Evolutionary conservation across 306 rosid genomes (phyloP).

Genomic region (Castanea sativa): DNA sequence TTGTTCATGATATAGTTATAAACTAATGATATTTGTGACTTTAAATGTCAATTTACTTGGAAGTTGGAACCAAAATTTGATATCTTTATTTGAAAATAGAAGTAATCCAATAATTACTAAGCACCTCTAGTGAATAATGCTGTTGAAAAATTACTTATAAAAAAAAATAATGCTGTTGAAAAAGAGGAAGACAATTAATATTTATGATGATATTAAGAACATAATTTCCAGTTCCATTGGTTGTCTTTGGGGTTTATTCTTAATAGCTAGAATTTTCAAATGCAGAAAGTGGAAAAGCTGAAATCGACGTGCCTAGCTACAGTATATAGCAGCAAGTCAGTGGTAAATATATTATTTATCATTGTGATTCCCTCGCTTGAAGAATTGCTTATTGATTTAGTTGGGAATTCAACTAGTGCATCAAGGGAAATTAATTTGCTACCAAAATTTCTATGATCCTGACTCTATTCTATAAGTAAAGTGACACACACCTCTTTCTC

Average conservation of each 20-base stretch:
- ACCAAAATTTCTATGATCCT: no score
- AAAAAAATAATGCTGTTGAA: background rate
- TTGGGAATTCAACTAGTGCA: slow-evolving; percentile 41
- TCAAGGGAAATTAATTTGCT: slow-evolving; percentile 44
- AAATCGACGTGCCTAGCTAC: slow-evolving; percentile 67
- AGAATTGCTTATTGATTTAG: slow-evolving; percentile 38
- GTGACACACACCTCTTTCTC: background rate
- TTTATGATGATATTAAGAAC: background rate
- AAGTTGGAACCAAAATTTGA: no score
- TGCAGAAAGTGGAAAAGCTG: slow-evolving; percentile 19
- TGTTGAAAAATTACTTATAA: no score
- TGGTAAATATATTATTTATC: slow-evolving; percentile 74
- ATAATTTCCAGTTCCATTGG: background rate
- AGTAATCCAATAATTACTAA: no score
- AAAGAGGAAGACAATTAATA: background rate
- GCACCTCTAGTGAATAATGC: no score
- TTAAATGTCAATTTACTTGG: background rate
- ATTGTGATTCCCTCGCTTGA: slow-evolving; percentile 44
- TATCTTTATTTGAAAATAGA: no score
- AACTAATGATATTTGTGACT: background rate
- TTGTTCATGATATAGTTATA: background rate
- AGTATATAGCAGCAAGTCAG: slow-evolving; percentile 84
- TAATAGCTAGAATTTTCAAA: no score
- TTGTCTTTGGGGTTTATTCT: no score
- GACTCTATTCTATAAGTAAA: slow-evolving; percentile 25